Conservation (phyloP, 805 yeast species). For the Saturnispora besseyi region DNA sequence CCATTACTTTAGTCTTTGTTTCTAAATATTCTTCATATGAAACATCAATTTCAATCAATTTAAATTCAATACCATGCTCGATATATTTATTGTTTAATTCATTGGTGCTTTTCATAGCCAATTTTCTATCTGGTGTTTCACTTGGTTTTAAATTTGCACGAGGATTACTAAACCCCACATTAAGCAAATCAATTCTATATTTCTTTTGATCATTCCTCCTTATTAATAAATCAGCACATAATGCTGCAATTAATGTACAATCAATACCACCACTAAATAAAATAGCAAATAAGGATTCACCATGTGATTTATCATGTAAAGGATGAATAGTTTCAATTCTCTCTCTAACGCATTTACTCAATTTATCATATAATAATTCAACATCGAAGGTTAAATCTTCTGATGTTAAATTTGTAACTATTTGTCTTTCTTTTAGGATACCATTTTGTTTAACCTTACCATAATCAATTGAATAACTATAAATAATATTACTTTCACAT, state of each 20-base stretch:
- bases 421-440: neutral
- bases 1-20: slow-evolving; percentile 43
- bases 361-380: slow-evolving; percentile 19
- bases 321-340: slow-evolving; percentile 60
- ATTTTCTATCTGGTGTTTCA: slow-evolving; percentile 78
- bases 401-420: neutral
- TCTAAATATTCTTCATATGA: slow-evolving; percentile 54
- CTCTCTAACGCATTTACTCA: slow-evolving; percentile 34
- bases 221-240: slow-evolving; percentile 31
- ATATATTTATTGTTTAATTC: slow-evolving; percentile 40
- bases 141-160: slow-evolving; percentile 51
- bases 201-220: slow-evolving; percentile 9
- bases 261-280: slow-evolving; percentile 94
- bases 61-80: slow-evolving; percentile 27
- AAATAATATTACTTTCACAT: slow-evolving; percentile 46
- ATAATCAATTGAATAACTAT: slow-evolving; percentile 30
- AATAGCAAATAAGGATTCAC: slow-evolving; percentile 39
- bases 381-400: slow-evolving; percentile 4
- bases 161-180: slow-evolving; percentile 89
- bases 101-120: slow-evolving; percentile 58
- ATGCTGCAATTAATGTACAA: slow-evolving; percentile 70
- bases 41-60: slow-evolving; percentile 64
- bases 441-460: slow-evolving; percentile 13
- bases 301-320: slow-evolving; percentile 26
- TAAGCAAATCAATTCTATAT: slow-evolving; percentile 61